Percentiles rank a stretch among this genome's conserved stretches.
These are phyloP conservation scores for Apiospora phragmitis DNA, from an alignment of 2,329 filamentous ascomycete species.

Conservation along the genomic window DNA sequence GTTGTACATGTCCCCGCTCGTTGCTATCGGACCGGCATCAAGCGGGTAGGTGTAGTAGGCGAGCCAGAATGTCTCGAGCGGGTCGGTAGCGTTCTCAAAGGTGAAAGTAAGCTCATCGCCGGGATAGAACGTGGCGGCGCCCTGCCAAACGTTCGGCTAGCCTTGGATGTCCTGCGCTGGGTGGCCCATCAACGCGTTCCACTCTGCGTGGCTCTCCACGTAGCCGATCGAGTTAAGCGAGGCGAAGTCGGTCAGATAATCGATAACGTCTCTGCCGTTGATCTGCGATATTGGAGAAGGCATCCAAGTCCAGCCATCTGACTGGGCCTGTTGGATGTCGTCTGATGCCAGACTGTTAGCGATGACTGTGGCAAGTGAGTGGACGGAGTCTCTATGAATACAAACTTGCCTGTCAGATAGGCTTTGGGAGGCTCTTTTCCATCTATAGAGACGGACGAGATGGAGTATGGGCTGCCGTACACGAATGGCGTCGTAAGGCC, in stretches of 20 bases:
- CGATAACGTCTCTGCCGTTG: conserved; percentile 28
- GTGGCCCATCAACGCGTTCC: conserved; percentile 37
- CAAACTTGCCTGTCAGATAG: conserved; percentile 27
- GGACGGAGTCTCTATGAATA: too few relatives aligned
- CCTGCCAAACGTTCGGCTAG: conserved; percentile 31
- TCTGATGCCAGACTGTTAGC: conserved; percentile 11
- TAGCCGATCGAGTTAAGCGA: conserved; percentile 34
- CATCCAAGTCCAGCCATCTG: conserved; percentile 12
- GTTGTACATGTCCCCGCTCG: conserved; percentile 44
- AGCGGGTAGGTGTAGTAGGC: conserved; percentile 17
- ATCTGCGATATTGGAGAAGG: conserved; percentile 30
- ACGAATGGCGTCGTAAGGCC: conserved; percentile 31
- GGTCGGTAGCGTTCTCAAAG: conserved; percentile 27
- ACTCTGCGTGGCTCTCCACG: conserved; percentile 42
- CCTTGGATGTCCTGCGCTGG: conserved; percentile 26
- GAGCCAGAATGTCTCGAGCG: conserved; percentile 15
- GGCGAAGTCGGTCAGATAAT: conserved; percentile 33
- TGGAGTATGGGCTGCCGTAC: conserved; percentile 30
- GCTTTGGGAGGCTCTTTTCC: conserved; percentile 34
- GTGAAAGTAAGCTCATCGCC: conserved; percentile 30
- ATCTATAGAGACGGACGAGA: conserved; percentile 33
- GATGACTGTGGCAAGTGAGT: too few relatives aligned
- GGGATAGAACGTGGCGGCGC: conserved; percentile 35
- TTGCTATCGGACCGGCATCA: conserved; percentile 33
- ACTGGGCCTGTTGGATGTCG: conserved; percentile 19